Evolutionary conservation across 305 asterid species (phyloP).

Genomic region (Andrographis paniculata): DNA sequence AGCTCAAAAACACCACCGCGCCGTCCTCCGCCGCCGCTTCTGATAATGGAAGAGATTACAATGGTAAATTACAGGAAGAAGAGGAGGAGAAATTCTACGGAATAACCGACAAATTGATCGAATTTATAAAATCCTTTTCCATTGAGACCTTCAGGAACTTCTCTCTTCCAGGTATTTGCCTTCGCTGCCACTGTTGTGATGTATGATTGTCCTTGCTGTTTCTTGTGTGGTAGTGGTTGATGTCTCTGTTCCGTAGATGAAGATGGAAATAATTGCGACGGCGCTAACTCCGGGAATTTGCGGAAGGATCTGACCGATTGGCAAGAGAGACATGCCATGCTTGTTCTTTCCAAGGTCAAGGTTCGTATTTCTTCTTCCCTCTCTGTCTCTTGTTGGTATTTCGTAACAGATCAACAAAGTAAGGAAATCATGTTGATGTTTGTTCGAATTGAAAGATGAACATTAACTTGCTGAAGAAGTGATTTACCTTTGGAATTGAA

Average conservation of each 20-base stretch:
- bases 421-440: neutral
- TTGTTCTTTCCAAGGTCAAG: constrained; percentile 69
- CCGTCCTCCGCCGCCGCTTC: constrained; percentile 14
- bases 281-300: constrained; percentile 32
- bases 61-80: constrained; percentile 19
- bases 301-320: constrained; percentile 71
- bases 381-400: too few relatives aligned
- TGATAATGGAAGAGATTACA: neutral
- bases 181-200: neutral
- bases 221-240: constrained; percentile 4
- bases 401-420: too few relatives aligned
- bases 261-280: constrained; percentile 28
- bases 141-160: constrained; percentile 64
- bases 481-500: neutral
- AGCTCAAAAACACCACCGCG: constrained; percentile 27
- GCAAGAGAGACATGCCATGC: constrained; percentile 86
- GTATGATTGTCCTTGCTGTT: neutral
- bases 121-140: constrained; percentile 59
- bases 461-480: too few relatives aligned
- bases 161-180: constrained; percentile 38
- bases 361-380: constrained; percentile 21
- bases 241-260: constrained; percentile 32
- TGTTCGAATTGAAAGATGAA: constrained; percentile 3
- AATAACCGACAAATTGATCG: constrained; percentile 51
- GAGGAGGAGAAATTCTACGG: constrained; percentile 46